Conservation (phyloP, 768 basidiomycete species). For the Candolleomyces eurysporus region DNA sequence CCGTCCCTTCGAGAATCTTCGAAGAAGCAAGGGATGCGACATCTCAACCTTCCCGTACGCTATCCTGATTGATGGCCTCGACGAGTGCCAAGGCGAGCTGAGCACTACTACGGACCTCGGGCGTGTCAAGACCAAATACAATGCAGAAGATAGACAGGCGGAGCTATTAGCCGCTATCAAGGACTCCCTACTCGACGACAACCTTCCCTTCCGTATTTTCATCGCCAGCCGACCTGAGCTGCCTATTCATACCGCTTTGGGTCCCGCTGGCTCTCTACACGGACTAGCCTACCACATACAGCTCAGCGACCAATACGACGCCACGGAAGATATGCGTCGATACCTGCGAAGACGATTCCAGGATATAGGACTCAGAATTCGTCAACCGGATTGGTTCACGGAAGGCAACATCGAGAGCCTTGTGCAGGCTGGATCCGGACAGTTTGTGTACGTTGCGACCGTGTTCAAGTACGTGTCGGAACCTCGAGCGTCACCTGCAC, state of each 20-base stretch:
- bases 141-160: background rate
- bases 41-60: no score
- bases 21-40: no score
- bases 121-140: no score
- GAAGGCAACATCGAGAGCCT: background rate
- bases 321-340: background rate
- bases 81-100: no score
- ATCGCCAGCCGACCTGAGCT: constrained; percentile 5
- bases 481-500: background rate
- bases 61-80: no score
- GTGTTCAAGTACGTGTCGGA: background rate
- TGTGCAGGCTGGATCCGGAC: background rate
- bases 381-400: background rate
- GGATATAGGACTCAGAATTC: background rate
- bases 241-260: background rate
- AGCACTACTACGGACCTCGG: no score
- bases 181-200: background rate
- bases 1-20: no score
- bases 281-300: background rate
- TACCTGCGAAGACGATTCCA: background rate
- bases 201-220: background rate
- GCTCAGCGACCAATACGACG: constrained; percentile 1
- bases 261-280: background rate
- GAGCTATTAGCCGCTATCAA: background rate
- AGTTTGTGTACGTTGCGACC: constrained; percentile 7